Percentiles rank a stretch among this genome's conserved stretches.
Evolutionary conservation across 1,284 basidiomycete species (phyloP).

Genomic region (Cryptococcus maquisensis): DNA sequence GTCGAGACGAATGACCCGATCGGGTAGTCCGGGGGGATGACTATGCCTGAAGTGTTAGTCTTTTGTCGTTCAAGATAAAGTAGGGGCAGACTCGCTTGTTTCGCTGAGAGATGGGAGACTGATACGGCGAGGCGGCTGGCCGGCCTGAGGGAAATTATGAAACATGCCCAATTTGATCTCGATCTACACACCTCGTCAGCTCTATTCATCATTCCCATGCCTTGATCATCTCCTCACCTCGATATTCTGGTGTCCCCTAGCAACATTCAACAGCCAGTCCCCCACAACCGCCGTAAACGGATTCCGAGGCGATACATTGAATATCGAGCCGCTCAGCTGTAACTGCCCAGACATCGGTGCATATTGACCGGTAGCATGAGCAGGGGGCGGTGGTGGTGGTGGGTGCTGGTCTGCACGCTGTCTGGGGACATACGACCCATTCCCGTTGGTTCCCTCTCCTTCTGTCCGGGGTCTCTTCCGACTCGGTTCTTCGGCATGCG

Average conservation of each 20-base stretch:
- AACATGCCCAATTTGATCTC: constrained; percentile 90
- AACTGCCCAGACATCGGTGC: neutral
- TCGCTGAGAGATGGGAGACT: constrained; percentile 71
- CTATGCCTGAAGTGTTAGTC: constrained; percentile 53
- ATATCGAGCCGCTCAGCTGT: constrained; percentile 71
- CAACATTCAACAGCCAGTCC: constrained; percentile 65
- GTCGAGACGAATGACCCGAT: constrained; percentile 76
- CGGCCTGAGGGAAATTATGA: constrained; percentile 52
- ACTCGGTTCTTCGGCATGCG: constrained; percentile 20
- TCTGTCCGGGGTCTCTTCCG: constrained; percentile 25
- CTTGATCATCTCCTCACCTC: constrained; percentile 49
- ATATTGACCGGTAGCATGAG: neutral
- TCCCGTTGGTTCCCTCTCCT: constrained; percentile 1
- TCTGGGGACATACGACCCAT: neutral
- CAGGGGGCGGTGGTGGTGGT: neutral
- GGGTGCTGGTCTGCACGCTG: neutral
- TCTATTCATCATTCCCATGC: neutral
- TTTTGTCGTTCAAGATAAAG: neutral
- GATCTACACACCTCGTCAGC: constrained; percentile 56
- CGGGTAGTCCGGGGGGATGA: constrained; percentile 47
- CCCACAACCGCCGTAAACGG: constrained; percentile 89
- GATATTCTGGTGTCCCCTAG: constrained; percentile 48
- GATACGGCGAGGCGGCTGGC: constrained; percentile 51
- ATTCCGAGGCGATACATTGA: constrained; percentile 87
- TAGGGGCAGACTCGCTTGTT: constrained; percentile 63